Evolutionary conservation across 495 filamentous ascomycete genomes (phyloP), one percentile per base, ranked within the genome.

Genomic region (Hyaloscypha variabilis): DNA sequence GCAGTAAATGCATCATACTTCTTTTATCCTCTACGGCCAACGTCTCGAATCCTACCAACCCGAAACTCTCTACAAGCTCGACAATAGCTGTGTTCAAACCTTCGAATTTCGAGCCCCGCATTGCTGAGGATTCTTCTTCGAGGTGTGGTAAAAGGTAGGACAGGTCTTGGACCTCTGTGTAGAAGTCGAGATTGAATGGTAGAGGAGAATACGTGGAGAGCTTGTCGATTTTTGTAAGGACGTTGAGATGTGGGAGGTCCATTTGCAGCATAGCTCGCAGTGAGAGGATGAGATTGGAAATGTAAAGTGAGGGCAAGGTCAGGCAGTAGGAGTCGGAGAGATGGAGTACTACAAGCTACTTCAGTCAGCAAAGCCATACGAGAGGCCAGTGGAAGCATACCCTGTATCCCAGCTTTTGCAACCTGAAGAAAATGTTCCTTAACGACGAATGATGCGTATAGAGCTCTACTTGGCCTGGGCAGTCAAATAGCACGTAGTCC

Each of bases 191-290:
- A 69, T 94, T 94, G 81, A 99, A 97, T 0, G 93, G 91, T 0
- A 98, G 86, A 10, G 89, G 85, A 50, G 89, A 84, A 72, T 96
- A 97, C 13, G 83, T 79, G 13, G 79, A 64, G 31, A 98, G 79
- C 67, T 95, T 96, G 78, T 99, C 95, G 76, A 99, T 96, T 78
- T 99, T 99, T 23, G 93, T 97, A 26, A 99, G 83, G 63, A 98
- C 91, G 75, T 99, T 98, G 62, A 99, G 82, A 71, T 97, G 92
- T 17, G 95, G 92, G 31, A 98, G 87, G 72, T 97, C 94, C 81
- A 99, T 92, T 78, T 97, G 94, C 31, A 99, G 87, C 95, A 99
- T 99, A 69, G 91, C 91, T 67, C 95, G 90, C 61, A 99, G 87
- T 42, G 91, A 92, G 36, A 98, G 90, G 60, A 99, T 87, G 63